Evolutionary conservation across 176 grass and related monocot species (phyloP).

Genomic region (Cocos nucifera): DNA sequence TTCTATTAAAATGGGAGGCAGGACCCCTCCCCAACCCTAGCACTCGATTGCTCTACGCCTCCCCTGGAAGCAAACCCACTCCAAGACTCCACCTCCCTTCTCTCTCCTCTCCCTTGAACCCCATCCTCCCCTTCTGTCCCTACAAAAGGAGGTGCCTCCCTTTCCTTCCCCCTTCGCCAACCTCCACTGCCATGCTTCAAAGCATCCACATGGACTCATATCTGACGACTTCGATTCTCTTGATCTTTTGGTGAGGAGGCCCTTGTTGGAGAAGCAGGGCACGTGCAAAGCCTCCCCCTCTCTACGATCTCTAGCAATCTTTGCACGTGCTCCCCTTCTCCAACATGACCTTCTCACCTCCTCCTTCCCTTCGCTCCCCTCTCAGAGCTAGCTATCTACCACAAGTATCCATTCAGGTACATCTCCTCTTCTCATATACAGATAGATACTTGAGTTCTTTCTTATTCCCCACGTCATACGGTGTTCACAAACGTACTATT

Average conservation of each 20-base stretch:
- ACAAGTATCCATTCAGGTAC: not conserved
- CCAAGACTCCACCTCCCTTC: slow-evolving; percentile 35
- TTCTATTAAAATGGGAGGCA: slow-evolving; percentile 1
- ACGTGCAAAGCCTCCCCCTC: slow-evolving; percentile 42
- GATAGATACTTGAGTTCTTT: no score
- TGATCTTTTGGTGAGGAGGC: slow-evolving; percentile 37
- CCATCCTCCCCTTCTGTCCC: not conserved
- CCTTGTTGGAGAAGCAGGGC: slow-evolving; percentile 97
- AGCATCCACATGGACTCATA: no score
- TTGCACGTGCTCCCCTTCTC: slow-evolving; percentile 96
- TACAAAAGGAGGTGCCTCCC: slow-evolving; percentile 39
- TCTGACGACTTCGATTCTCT: no score
- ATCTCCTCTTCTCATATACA: no score
- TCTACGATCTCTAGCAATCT: not conserved
- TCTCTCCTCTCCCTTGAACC: not conserved
- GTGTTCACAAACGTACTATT: no score
- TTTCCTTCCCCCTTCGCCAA: slow-evolving; percentile 8
- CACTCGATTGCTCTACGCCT: slow-evolving; percentile 6
- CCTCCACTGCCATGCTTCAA: no score
- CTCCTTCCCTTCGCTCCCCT: not conserved
- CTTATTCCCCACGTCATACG: no score
- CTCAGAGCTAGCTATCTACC: not conserved
- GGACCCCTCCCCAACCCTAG: not conserved
- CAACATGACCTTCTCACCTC: slow-evolving; percentile 81
- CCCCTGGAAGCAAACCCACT: slow-evolving; percentile 36